Percentiles rank a stretch among this genome's conserved stretches.
These are phyloP conservation scores for Rhizopus arrhizus DNA, from an alignment of 371 early-diverging fungal species.

Conservation along the genomic window DNA sequence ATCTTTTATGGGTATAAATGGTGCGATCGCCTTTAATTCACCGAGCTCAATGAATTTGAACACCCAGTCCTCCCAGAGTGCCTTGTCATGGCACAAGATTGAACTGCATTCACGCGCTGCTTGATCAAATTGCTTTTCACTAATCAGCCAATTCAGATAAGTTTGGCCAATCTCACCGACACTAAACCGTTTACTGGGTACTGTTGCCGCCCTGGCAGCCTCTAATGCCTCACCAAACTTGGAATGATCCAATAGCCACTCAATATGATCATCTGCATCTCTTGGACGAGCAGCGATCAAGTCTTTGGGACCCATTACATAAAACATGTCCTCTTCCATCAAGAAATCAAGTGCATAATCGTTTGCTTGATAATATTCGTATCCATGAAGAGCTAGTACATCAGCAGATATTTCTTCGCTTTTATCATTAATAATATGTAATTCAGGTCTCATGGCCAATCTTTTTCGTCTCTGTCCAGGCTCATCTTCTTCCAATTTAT, in stretches of 20 bases:
- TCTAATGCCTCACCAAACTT: conserved; percentile 81
- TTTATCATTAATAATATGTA: conserved; percentile 80
- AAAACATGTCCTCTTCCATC: conserved; percentile 71
- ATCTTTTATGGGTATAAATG: conserved; percentile 77
- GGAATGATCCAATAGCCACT: conserved; percentile 83
- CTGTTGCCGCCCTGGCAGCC: conserved; percentile 48
- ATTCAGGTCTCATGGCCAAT: conserved; percentile 78
- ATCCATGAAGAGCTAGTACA: conserved; percentile 79
- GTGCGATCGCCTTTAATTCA: conserved; percentile 74
- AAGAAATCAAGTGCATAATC: conserved; percentile 81
- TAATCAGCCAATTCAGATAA: conserved; percentile 76
- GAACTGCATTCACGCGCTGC: conserved; percentile 75
- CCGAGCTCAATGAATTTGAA: conserved; percentile 77
- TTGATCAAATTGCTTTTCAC: conserved; percentile 65
- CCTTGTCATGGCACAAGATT: conserved; percentile 69
- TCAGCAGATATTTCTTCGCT: conserved; percentile 88
- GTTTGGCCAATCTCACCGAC: conserved; percentile 81
- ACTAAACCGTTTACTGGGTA: conserved; percentile 57
- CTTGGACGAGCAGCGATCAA: conserved; percentile 86
- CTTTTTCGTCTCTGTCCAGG: conserved; percentile 28
- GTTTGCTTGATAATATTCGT: conserved; percentile 84
- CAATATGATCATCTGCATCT: conserved; percentile 88
- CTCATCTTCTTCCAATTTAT: conserved; percentile 27
- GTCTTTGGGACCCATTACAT: conserved; percentile 90
- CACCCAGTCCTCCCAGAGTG: conserved; percentile 91